Evolutionary conservation across 192 early-diverging fungal genomes (phyloP).

Genomic region (Coemansia biformis): DNA sequence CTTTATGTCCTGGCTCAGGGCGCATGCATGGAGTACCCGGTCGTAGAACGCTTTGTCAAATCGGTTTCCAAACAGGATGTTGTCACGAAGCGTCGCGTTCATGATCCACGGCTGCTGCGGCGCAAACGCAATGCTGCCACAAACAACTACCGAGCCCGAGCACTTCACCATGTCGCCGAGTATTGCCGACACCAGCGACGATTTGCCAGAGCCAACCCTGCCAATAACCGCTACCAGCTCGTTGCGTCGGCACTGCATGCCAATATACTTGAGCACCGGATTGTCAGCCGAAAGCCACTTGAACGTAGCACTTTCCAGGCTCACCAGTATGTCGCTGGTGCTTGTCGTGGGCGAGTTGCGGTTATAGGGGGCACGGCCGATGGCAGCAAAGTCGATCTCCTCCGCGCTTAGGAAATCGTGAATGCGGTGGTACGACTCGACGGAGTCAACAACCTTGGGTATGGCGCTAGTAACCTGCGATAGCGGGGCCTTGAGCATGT

Average conservation of each 20-base stretch:
- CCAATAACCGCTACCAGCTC: conserved; percentile 59
- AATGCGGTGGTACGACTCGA: conserved; percentile 34
- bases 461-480: conserved; percentile 20
- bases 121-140: conserved; percentile 53
- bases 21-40: conserved; percentile 54
- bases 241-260: conserved; percentile 38
- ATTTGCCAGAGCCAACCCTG: conserved; percentile 62
- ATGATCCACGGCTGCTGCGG: conserved; percentile 68
- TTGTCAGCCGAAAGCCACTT: conserved; percentile 50
- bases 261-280: conserved; percentile 39
- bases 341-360: conserved; percentile 18
- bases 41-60: conserved; percentile 54
- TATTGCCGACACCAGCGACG: conserved; percentile 57
- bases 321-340: conserved; percentile 28
- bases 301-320: conserved; percentile 38
- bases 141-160: conserved; percentile 24
- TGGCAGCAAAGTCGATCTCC: conserved; percentile 38
- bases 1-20: conserved; percentile 53
- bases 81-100: conserved; percentile 61
- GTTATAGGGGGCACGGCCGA: conserved; percentile 33
- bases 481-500: conserved; percentile 46
- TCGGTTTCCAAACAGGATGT: conserved; percentile 61
- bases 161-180: conserved; percentile 54
- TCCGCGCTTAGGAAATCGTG: conserved; percentile 28
- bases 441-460: conserved; percentile 27